Percentiles rank a stretch among this genome's conserved stretches.
These are phyloP conservation scores for Celoporthe dispersa DNA, from an alignment of 2,329 filamentous ascomycete species.

Conservation along the genomic window DNA sequence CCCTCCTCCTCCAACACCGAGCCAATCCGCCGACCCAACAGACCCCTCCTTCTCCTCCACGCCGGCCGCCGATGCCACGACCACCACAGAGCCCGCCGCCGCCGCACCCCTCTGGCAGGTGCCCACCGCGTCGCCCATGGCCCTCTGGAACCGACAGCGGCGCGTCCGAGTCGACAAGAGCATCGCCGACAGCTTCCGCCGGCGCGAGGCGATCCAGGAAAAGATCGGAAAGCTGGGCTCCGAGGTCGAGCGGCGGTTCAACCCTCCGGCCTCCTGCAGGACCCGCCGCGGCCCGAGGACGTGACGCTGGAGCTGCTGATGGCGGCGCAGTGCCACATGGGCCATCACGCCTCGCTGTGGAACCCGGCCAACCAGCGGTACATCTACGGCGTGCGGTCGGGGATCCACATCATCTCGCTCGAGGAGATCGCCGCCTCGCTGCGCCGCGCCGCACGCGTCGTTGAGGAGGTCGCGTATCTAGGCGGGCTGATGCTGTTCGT, in stretches of 20 bases:
- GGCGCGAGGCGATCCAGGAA: conserved; percentile 47
- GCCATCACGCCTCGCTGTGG: conserved; percentile 89
- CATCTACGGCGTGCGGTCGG: conserved; percentile 87
- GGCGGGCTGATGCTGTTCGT: conserved; percentile 91
- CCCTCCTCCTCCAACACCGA: conserved; percentile 29
- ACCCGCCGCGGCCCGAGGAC: conserved; percentile 78
- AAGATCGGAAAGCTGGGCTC: conserved; percentile 56
- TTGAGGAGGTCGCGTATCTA: conserved; percentile 80
- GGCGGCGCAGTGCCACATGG: conserved; percentile 85
- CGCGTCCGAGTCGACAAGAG: conserved; percentile 16
- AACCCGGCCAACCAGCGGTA: conserved; percentile 93
- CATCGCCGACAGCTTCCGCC: conserved; percentile 42
- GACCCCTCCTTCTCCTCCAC: conserved; percentile 3
- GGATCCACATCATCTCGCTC: conserved; percentile 90
- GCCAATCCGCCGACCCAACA: conserved; percentile 3
- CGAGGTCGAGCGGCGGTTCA: conserved; percentile 59
- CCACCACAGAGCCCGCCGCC: conserved; percentile 31
- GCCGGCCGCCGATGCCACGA: neutral
- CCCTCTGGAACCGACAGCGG: conserved; percentile 3
- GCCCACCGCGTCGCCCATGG: conserved; percentile 11
- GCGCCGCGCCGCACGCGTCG: conserved; percentile 89
- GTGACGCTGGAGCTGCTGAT: conserved; percentile 90
- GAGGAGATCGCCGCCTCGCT: conserved; percentile 88
- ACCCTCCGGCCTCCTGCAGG: conserved; percentile 65
- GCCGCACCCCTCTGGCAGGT: conserved; percentile 29